A percentile compares a stretch with the other conserved stretches of the same genome.
Conservation (phyloP, 2,329 filamentous ascomycete genomes). For the Fusarium sp. region DNA sequence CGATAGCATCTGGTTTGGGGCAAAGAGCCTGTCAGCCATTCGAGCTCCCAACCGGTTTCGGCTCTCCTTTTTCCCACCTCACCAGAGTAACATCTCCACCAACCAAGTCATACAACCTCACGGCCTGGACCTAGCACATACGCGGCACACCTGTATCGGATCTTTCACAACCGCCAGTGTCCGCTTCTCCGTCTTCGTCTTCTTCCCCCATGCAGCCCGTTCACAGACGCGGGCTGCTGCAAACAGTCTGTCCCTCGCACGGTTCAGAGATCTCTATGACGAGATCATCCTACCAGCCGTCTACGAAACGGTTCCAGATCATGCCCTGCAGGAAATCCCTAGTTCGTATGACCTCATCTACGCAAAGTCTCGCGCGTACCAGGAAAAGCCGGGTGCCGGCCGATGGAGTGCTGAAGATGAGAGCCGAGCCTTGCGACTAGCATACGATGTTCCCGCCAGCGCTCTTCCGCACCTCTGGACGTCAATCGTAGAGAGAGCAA, state of each 20-base stretch:
- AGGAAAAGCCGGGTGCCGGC: conserved; percentile 4
- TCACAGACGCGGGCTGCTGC: not conserved
- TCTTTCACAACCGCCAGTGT: not conserved
- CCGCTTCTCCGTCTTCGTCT: conserved; percentile 6
- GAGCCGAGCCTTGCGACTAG: not conserved
- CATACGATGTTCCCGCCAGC: not conserved
- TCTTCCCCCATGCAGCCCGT: conserved; percentile 3
- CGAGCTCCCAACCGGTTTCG: not conserved
- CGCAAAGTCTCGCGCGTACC: conserved; percentile 3
- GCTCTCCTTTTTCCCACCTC: not conserved
- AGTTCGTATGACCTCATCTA: conserved; percentile 5
- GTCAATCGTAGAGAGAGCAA: not conserved
- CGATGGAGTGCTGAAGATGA: not conserved
- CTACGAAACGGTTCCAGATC: not conserved
- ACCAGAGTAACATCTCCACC: not conserved
- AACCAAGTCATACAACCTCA: not conserved
- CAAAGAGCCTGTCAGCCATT: not conserved
- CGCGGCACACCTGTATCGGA: not conserved
- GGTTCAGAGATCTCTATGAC: conserved; percentile 8
- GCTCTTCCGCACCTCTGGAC: not conserved
- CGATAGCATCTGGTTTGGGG: conserved; percentile 17
- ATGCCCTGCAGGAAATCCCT: conserved; percentile 3
- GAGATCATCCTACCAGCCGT: conserved; percentile 5
- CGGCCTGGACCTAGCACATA: not conserved
- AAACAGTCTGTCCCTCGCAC: conserved; percentile 3